Percentiles rank a stretch among this genome's conserved stretches.
Conservation (phyloP, 305 asterid species). For the Striga hermonthica region DNA sequence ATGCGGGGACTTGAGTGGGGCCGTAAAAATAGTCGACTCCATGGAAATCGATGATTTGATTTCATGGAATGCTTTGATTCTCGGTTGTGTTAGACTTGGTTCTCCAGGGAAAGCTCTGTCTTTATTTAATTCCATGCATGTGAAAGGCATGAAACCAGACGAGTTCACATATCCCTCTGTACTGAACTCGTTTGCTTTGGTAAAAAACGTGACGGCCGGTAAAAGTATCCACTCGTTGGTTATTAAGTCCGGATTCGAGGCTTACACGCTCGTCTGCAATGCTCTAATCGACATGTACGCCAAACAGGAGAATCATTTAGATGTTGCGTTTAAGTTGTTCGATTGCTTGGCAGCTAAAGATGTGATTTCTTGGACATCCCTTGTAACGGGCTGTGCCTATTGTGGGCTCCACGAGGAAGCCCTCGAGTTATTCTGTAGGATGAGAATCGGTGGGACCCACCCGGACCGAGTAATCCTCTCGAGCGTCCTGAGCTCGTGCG, state of each 20-base stretch:
- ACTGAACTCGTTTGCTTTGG: constrained; percentile 57
- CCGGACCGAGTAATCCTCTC: constrained; percentile 60
- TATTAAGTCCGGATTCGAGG: constrained; percentile 61
- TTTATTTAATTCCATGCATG: constrained; percentile 59
- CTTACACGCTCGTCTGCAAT: constrained; percentile 50
- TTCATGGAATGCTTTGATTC: constrained; percentile 80
- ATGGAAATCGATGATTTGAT: constrained; percentile 55
- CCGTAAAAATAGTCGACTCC: constrained; percentile 48
- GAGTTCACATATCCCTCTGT: constrained; percentile 75
- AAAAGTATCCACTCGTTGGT: constrained; percentile 53
- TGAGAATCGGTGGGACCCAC: constrained; percentile 48
- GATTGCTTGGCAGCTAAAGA: constrained; percentile 51
- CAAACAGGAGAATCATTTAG: constrained; percentile 44
- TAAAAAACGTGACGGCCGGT: constrained; percentile 44
- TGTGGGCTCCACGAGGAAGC: constrained; percentile 57
- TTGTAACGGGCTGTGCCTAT: constrained; percentile 68
- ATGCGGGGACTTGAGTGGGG: constrained; percentile 64
- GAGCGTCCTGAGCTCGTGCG: constrained; percentile 67
- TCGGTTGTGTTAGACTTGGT: constrained; percentile 61
- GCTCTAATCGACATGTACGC: constrained; percentile 89
- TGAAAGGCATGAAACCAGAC: constrained; percentile 53
- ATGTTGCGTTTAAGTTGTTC: constrained; percentile 45
- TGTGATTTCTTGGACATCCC: constrained; percentile 88
- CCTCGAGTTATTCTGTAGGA: constrained; percentile 49
- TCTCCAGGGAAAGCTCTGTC: constrained; percentile 49